A percentile compares a stretch with the other conserved stretches of the same genome.
Conservation (phyloP, 2,329 filamentous ascomycete species). For the Colletotrichum graminicola region DNA sequence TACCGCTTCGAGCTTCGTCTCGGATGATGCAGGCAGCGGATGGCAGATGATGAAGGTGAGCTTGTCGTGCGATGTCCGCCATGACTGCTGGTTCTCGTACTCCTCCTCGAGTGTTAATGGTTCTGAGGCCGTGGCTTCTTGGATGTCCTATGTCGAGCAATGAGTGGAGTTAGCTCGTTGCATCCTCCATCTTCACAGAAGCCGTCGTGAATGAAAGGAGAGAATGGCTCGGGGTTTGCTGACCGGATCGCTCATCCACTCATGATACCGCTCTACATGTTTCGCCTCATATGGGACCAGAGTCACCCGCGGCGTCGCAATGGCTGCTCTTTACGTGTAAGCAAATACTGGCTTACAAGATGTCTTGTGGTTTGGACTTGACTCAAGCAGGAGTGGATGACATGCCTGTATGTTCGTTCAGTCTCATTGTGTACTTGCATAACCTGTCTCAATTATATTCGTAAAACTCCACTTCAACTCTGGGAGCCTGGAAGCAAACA, state of each 20-base stretch:
- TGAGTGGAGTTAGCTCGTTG: background rate
- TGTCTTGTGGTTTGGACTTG: background rate
- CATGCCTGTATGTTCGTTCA: conserved; percentile 60
- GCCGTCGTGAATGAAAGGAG: background rate
- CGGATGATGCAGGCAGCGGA: conserved; percentile 49
- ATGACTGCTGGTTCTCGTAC: conserved; percentile 90
- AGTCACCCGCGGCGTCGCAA: conserved; percentile 74
- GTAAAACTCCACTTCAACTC: conserved; percentile 14
- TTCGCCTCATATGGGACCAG: conserved; percentile 86
- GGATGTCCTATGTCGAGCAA: conserved; percentile 70
- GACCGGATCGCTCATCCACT: conserved; percentile 90
- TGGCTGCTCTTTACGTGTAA: conserved; percentile 61
- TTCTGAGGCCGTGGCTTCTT: conserved; percentile 88
- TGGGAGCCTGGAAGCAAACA: conserved; percentile 13
- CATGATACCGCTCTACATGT: conserved; percentile 86
- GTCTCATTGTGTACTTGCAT: conserved; percentile 52
- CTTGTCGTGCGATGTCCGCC: conserved; percentile 86
- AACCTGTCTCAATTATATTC: background rate
- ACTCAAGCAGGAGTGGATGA: background rate
- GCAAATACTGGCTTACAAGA: background rate
- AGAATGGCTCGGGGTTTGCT: conserved; percentile 35
- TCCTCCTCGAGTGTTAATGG: conserved; percentile 84
- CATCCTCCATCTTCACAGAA: too few relatives aligned
- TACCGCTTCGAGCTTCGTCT: conserved; percentile 14
- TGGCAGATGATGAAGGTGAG: conserved; percentile 90